Evolutionary conservation across 441 rosid genomes (phyloP).

Genomic region (Francoa sonchifolia): DNA sequence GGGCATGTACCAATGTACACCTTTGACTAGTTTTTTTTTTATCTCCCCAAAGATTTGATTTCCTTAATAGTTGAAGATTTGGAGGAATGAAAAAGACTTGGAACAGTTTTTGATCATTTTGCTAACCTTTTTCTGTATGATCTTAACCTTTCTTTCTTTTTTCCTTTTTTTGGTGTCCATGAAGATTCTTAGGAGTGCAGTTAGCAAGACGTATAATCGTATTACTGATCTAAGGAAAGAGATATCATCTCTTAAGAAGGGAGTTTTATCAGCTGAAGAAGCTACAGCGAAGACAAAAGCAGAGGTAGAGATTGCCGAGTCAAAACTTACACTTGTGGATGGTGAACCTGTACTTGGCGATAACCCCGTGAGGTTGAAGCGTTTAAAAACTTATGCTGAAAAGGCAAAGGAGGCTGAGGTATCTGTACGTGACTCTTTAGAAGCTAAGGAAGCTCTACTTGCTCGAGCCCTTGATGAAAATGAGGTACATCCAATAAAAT

Average conservation of each 20-base stretch:
- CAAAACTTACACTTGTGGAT: slow-evolving; percentile 67
- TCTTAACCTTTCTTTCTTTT: not conserved
- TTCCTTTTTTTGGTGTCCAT: slow-evolving; percentile 8
- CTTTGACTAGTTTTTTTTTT: too few species aligned
- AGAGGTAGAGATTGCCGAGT: slow-evolving; percentile 73
- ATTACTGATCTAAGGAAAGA: slow-evolving; percentile 89
- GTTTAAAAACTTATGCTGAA: slow-evolving; percentile 58
- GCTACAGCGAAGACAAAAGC: slow-evolving; percentile 58
- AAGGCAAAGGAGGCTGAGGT: slow-evolving; percentile 54
- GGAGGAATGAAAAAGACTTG: too few species aligned
- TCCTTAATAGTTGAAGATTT: too few species aligned
- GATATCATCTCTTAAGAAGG: slow-evolving; percentile 51
- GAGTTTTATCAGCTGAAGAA: slow-evolving; percentile 55
- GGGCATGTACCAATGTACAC: too few species aligned
- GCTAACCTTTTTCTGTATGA: not conserved
- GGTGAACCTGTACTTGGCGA: slow-evolving; percentile 95
- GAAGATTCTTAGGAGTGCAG: slow-evolving; percentile 86
- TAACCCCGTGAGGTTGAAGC: slow-evolving; percentile 73
- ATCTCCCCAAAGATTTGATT: too few species aligned
- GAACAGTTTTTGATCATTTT: too few species aligned
- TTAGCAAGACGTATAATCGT: slow-evolving; percentile 85
- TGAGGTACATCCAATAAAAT: slow-evolving; percentile 44
- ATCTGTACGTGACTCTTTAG: slow-evolving; percentile 56
- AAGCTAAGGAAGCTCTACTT: slow-evolving; percentile 89
- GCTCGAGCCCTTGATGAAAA: slow-evolving; percentile 74